Conservation (phyloP, 2,329 filamentous ascomycete species). For the Lasiodiplodia gonubiensis region DNA sequence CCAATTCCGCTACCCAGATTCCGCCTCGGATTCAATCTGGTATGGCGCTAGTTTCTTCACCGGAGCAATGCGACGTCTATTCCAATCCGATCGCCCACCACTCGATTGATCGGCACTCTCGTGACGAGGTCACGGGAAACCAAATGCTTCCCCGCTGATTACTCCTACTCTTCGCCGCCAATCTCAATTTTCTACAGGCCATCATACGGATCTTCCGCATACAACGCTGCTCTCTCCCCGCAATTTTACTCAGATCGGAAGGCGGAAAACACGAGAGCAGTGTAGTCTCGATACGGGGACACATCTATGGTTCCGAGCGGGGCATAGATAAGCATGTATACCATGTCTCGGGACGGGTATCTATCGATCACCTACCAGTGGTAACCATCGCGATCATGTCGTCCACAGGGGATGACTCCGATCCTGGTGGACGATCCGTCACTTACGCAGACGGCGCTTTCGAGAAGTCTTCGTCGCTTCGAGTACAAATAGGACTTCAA, state of each 20-base stretch:
- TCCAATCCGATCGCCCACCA: too few relatives aligned
- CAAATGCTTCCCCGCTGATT: not conserved
- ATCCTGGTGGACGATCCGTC: not conserved
- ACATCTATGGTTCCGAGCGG: not conserved
- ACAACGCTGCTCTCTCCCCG: too few relatives aligned
- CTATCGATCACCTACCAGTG: not conserved
- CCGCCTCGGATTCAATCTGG: not conserved
- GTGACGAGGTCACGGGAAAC: not conserved
- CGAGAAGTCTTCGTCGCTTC: not conserved
- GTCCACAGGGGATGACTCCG: not conserved
- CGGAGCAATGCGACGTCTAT: too few relatives aligned
- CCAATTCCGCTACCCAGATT: not conserved
- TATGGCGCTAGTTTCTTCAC: too few relatives aligned
- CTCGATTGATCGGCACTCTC: not conserved
- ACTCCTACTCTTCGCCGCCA: too few relatives aligned
- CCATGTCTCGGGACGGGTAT: not conserved
- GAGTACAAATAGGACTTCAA: slow-evolving; percentile 11
- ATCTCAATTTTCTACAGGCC: not conserved
- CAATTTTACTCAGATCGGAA: too few relatives aligned
- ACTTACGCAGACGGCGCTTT: not conserved
- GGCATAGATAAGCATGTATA: not conserved
- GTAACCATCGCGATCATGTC: not conserved
- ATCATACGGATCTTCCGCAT: not conserved
- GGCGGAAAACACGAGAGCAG: not conserved
- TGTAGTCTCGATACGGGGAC: not conserved